Base-by-base conservation (phyloP, 257 asterid species). In the Fraxinus anomala region DNA sequence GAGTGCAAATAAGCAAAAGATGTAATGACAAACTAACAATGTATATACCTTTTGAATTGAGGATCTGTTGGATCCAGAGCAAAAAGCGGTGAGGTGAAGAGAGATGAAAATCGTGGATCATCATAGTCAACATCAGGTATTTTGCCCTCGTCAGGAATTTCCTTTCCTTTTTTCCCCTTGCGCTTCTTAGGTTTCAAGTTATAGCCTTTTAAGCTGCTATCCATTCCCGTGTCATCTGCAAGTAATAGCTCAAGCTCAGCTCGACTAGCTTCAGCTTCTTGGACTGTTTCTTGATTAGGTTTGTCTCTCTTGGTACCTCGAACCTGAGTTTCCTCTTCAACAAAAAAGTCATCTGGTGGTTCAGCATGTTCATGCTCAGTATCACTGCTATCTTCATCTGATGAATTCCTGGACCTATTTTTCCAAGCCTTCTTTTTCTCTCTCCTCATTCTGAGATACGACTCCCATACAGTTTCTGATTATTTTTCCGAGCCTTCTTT, bases 41-140 rank as follows among this genome's bases (percentile, higher is more conserved):
- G 24, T 14, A 76, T 51, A 73, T 86, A 95, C 99, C 99, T 91
- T 89, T 95, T 93, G 85, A 88, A 95, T 65, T 93, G 96, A 74
- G 98, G 99, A 82, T 95, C 99, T 6, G 99, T 93, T 44, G 99
- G 98, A 87, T 96, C 99, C 89, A 89, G 78, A 59, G 97, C 96
- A 76, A 82, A 96, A 79, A 68, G 86, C 1, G 96, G 88, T 13
- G 90, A 88, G 65, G 84, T 90, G 79, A 87, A 87, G 36, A 91
- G 54, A 49, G 89, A 77, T 14, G 94, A 85, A 83, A 96, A 96
- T 73, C 98, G 96, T 19, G 92, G 90, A 89, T 96, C 99, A 51
- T 88, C 86, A 84, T 72, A 85, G 67, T 89, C 91, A 0, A 70
- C 82, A 65, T 86, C 49, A 31, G 96, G 97, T 82, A 96, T 69